These are phyloP conservation scores for Pseudogymnoascus sp. DNA, from an alignment of 2,329 filamentous ascomycete species.

Conservation along the genomic window DNA sequence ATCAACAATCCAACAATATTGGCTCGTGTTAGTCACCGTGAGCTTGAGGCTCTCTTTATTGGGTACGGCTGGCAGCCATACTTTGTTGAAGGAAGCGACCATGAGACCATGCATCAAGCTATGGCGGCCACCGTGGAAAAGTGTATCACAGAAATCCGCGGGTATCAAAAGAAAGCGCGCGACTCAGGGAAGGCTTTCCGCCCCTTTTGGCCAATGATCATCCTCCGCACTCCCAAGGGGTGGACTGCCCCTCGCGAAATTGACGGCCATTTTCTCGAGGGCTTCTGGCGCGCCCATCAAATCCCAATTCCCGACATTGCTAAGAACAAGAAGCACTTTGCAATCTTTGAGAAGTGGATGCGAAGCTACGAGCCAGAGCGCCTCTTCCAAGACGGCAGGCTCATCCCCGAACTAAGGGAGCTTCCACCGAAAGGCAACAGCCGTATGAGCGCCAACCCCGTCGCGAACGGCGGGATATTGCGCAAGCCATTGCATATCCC, in stretches of 20 bases:
- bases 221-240: constrained; percentile 69
- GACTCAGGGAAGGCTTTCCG: constrained; percentile 60
- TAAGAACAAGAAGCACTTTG: constrained; percentile 55
- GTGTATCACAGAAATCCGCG: constrained; percentile 60
- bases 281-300: constrained; percentile 74
- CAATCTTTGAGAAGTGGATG: constrained; percentile 69
- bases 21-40: constrained; percentile 64
- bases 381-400: constrained; percentile 56
- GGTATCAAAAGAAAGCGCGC: constrained; percentile 62
- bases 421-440: constrained; percentile 56
- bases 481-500: constrained; percentile 60
- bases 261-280: constrained; percentile 60
- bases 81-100: constrained; percentile 68
- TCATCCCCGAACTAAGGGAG: constrained; percentile 52
- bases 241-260: constrained; percentile 70
- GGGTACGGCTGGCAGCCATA: constrained; percentile 75
- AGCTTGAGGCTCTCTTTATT: constrained; percentile 58
- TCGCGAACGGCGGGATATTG: constrained; percentile 62
- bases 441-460: constrained; percentile 70
- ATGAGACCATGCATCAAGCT: constrained; percentile 69
- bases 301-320: constrained; percentile 65
- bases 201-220: constrained; percentile 69
- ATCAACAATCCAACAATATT: constrained; percentile 73
- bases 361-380: constrained; percentile 65
- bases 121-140: constrained; percentile 71